Conservation (phyloP, 768 basidiomycete species). For the Dictyophora rubrovolvata region DNA sequence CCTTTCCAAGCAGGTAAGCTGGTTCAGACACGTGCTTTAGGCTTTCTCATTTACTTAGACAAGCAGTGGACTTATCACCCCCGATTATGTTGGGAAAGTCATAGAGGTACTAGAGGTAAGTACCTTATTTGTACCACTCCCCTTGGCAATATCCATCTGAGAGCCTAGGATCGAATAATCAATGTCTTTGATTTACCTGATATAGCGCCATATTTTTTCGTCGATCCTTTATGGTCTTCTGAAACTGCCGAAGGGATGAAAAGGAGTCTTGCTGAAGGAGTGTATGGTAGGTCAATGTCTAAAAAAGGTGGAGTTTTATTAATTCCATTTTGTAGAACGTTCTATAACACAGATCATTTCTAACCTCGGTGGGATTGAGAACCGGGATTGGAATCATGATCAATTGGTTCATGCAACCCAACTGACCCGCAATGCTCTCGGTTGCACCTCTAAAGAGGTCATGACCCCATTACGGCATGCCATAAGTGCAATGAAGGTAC, state of each 20-base stretch:
- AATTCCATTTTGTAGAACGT: constrained; percentile 1
- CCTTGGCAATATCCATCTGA: background rate
- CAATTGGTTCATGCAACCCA: constrained; percentile 32
- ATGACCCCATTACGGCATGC: constrained; percentile 71
- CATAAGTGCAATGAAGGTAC: constrained; percentile 77
- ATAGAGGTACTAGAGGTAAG: constrained; percentile 52
- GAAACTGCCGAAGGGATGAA: constrained; percentile 48
- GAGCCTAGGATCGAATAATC: constrained; percentile 51
- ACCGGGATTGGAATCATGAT: constrained; percentile 17
- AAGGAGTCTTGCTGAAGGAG: constrained; percentile 27
- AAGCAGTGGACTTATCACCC: constrained; percentile 35
- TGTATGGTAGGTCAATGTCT: constrained; percentile 33
- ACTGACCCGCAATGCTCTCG: constrained; percentile 30
- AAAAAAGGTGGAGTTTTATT: background rate
- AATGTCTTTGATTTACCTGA: constrained; percentile 63
- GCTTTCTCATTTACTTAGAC: background rate
- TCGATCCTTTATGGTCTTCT: constrained; percentile 48
- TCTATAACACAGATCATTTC: constrained; percentile 5
- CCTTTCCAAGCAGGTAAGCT: constrained; percentile 50
- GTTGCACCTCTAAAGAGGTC: constrained; percentile 39
- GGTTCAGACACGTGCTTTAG: background rate
- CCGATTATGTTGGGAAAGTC: constrained; percentile 53
- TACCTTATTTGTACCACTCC: background rate
- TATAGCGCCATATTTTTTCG: constrained; percentile 70
- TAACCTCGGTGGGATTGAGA: constrained; percentile 6